Evolutionary conservation across 2,329 filamentous ascomycete species (phyloP).

Genomic region (Botrytis elliptica): DNA sequence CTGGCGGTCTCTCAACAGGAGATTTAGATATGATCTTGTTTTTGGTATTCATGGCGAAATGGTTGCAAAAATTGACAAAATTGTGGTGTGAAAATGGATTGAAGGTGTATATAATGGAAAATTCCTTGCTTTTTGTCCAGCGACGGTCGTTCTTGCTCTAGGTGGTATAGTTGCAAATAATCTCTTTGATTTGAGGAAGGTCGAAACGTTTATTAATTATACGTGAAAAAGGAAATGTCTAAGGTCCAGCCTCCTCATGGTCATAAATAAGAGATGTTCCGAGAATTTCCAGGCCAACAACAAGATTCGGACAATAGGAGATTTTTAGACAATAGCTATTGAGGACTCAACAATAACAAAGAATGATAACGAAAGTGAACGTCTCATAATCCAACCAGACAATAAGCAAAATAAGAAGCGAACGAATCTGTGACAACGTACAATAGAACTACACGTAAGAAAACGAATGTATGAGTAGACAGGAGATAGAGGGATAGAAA

Average conservation of each 20-base stretch:
- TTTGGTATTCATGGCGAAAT: constrained; percentile 22
- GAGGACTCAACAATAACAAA: constrained; percentile 24
- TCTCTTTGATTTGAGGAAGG: constrained; percentile 11
- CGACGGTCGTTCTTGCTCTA: constrained; percentile 15
- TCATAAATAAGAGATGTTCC: constrained; percentile 6
- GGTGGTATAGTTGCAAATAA: background rate
- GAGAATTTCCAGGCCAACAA: constrained; percentile 14
- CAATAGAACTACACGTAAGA: constrained; percentile 18
- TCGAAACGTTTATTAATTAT: constrained; percentile 15
- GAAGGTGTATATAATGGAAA: background rate
- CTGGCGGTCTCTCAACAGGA: constrained; percentile 1
- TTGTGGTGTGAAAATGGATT: constrained; percentile 2
- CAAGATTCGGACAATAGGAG: constrained; percentile 22
- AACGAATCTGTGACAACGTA: constrained; percentile 25
- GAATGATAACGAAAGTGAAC: constrained; percentile 25
- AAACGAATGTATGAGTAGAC: constrained; percentile 18
- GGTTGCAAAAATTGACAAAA: constrained; percentile 21
- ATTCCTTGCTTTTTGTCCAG: background rate
- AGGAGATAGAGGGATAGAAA: constrained; percentile 17
- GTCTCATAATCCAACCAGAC: constrained; percentile 18
- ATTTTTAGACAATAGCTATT: constrained; percentile 19
- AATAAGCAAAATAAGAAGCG: constrained; percentile 7
- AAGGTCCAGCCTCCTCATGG: constrained; percentile 13
- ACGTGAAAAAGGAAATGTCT: constrained; percentile 9
- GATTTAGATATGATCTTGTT: constrained; percentile 21